Base-by-base conservation (phyloP, 2,329 filamentous ascomycete species). In the Elsinoe perseae region DNA sequence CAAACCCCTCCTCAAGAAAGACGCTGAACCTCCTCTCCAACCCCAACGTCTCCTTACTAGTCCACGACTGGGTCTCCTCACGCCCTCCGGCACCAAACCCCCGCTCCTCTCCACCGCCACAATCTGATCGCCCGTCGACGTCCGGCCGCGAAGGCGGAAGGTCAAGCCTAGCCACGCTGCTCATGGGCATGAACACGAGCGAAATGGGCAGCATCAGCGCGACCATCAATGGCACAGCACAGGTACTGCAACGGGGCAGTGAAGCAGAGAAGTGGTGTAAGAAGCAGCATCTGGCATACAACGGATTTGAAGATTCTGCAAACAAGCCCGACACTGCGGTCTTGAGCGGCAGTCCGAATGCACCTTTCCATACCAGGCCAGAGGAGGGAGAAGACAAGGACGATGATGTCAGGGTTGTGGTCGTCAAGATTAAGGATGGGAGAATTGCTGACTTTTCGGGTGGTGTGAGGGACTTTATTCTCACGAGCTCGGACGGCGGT, bases 21-120 rank as follows among this genome's bases (percentile, higher is more conserved):
- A 89, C 84, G 27, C 80, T 83, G 64, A 95, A 96, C 69, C 82
- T 97, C 10, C 73, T 86, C 60, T 77, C 80, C 32, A 98, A 98
- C 69, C 87, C 90, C 0, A 86, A 86, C 61, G 90, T 98, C 60
- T 95, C 89, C 2, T 79, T 97, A 10, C 82, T 97, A n/a, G 93
- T 97, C 5, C 93, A 98, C 73, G 93, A 97, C 74, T 98, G 91
- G 93, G 87, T 95, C 58, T 95, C 89, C 1, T 89, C 95, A 70
- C 85, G 93, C 1, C 91, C 92, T 1, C 88, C 89, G 0, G 90
- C 87, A 6, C 36, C 21, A 10, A 82, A 86, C 54, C 74, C 77
- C 56, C 68, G 72, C 76, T 79, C 43, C 75, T 80, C 60, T 38
- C 62, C 68, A 4, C 50, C 58, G 23, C 36, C 52, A 30, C 52